Percentiles rank a stretch among this genome's conserved stretches.
Evolutionary conservation across 1,139 yeast genomes (phyloP).

Genomic region (Diutina ranongensis): DNA sequence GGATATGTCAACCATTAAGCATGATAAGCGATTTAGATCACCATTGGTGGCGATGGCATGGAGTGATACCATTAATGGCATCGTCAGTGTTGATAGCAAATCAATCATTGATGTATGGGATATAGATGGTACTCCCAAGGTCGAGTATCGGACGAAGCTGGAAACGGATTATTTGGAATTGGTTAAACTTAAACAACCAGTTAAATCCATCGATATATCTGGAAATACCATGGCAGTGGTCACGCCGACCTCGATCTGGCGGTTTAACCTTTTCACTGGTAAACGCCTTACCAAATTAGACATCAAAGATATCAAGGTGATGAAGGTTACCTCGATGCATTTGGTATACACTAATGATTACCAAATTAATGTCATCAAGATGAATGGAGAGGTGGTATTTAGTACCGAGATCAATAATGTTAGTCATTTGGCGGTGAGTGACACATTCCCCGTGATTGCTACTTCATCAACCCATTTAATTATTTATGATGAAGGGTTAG

Average conservation of each 20-base stretch:
- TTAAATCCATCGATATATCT: conserved; percentile 14
- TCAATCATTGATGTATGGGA: conserved; percentile 39
- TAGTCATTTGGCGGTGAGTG: conserved; percentile 14
- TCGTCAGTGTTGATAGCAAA: conserved; percentile 24
- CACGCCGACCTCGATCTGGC: conserved; percentile 18
- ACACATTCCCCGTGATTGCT: conserved; percentile 25
- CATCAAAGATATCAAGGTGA: background rate
- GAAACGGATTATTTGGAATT: conserved; percentile 31
- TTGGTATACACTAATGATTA: background rate
- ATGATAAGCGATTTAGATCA: background rate
- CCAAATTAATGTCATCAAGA: background rate
- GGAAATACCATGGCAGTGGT: conserved; percentile 17
- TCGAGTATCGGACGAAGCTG: conserved; percentile 25
- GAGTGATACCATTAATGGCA: conserved; percentile 11
- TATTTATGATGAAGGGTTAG: conserved; percentile 4
- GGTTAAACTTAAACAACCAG: conserved; percentile 19
- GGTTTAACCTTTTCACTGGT: conserved; percentile 25
- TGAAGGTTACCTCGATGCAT: background rate
- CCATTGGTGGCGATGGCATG: background rate
- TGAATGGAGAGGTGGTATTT: background rate
- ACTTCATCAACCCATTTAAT: conserved; percentile 1
- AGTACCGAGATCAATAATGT: background rate
- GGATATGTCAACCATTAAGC: background rate
- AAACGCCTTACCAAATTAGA: conserved; percentile 12
- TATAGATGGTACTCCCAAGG: conserved; percentile 11